Evolutionary conservation across 2,329 filamentous ascomycete species (phyloP).

Genomic region (Trichophyton simii): DNA sequence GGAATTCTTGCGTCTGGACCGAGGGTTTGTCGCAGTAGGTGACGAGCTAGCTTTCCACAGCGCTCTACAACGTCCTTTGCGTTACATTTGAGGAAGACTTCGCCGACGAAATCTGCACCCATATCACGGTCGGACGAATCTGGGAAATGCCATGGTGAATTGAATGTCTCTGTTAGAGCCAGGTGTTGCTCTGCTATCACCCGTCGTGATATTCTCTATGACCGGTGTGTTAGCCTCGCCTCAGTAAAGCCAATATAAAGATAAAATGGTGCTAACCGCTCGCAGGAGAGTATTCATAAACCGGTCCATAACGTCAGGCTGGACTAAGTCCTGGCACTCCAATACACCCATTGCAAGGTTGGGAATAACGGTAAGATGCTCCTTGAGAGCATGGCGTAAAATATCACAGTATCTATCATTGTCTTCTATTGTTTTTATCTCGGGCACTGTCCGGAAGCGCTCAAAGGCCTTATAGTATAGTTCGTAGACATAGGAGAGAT

Average conservation of each 20-base stretch:
- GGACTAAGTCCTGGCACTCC: conserved; percentile 74
- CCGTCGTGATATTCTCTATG: conserved; percentile 75
- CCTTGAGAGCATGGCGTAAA: conserved; percentile 64
- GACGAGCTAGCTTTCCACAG: conserved; percentile 63
- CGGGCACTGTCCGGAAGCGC: conserved; percentile 66
- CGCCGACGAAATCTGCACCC: conserved; percentile 79
- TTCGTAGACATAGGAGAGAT: conserved; percentile 91
- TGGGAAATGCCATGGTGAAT: conserved; percentile 79
- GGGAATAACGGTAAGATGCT: conserved; percentile 87
- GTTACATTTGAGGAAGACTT: conserved; percentile 87
- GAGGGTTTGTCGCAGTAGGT: conserved; percentile 63
- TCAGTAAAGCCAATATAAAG: neutral
- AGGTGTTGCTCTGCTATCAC: conserved; percentile 97
- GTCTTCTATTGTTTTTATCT: conserved; percentile 74
- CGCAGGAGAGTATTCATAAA: conserved; percentile 92
- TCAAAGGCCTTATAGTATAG: conserved; percentile 97
- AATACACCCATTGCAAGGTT: conserved; percentile 88
- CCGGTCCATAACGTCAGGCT: conserved; percentile 66
- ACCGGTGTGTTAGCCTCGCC: neutral
- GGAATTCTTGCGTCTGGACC: conserved; percentile 60
- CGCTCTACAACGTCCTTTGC: conserved; percentile 78
- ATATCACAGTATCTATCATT: conserved; percentile 78
- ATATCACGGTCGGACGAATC: conserved; percentile 55
- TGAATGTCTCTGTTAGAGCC: conserved; percentile 85
- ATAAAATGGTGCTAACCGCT: conserved; percentile 45